phyloP scores from a whole-genome alignment of 768 basidiomycete genomes.

The Psilocybe cubensis region DNA sequence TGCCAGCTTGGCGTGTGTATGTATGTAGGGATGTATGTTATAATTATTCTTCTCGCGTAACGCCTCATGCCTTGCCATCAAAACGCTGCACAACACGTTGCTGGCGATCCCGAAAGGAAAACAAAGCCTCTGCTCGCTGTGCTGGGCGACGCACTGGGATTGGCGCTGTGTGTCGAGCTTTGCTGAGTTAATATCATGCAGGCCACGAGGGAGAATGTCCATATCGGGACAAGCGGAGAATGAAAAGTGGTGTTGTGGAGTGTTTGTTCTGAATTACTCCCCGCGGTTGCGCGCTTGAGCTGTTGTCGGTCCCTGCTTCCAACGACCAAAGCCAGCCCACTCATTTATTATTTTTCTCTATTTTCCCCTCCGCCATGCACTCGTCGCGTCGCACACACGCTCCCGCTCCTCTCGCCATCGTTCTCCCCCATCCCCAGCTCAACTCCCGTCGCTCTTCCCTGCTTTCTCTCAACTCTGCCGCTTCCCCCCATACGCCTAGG shows the following conservation, averaged over 20 bases:
- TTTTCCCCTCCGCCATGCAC: slow-evolving; percentile 18
- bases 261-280: not conserved
- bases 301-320: slow-evolving; percentile 5
- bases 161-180: not conserved
- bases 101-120: not conserved
- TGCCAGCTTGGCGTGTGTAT: not conserved
- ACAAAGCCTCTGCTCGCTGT: no score
- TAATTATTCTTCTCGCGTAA: not conserved
- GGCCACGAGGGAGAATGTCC: not conserved
- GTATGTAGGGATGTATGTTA: not conserved
- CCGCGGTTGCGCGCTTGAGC: slow-evolving; percentile 6
- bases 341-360: slow-evolving; percentile 34
- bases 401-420: slow-evolving; percentile 60
- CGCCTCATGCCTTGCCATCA: not conserved
- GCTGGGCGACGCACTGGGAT: not conserved
- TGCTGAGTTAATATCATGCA: not conserved
- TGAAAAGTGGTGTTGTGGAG: slow-evolving; percentile 6
- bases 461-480: slow-evolving; percentile 45
- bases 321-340: slow-evolving; percentile 13
- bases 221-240: slow-evolving; percentile 14
- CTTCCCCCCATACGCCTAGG: slow-evolving; percentile 63
- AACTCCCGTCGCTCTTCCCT: slow-evolving; percentile 53
- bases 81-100: slow-evolving; percentile 49
- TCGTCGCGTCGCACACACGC: slow-evolving; percentile 6
- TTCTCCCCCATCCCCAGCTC: slow-evolving; percentile 63